phyloP scores from a whole-genome alignment of 345 rosid species.

The Hibiscus syriacus region DNA sequence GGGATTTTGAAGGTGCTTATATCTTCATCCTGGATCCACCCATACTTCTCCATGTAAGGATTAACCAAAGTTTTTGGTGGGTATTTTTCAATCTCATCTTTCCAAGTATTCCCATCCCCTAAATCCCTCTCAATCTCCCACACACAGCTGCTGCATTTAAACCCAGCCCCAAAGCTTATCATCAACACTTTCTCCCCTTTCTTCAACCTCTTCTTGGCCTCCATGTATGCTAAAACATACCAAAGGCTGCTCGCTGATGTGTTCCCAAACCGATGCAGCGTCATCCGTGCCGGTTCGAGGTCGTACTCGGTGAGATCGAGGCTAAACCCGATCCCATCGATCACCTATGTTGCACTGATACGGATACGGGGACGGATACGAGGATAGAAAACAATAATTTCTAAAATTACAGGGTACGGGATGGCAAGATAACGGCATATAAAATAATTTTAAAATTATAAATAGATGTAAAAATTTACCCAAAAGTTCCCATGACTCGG shows the following conservation, averaged over 20 bases:
- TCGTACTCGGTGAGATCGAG: slow-evolving; percentile 61
- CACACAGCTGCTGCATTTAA: slow-evolving; percentile 73
- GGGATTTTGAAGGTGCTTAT: slow-evolving; percentile 47
- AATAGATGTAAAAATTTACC: too few species aligned
- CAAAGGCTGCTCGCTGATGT: slow-evolving; percentile 89
- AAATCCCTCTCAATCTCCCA: slow-evolving; percentile 69
- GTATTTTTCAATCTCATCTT: slow-evolving; percentile 54
- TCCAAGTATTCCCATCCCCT: slow-evolving; percentile 43
- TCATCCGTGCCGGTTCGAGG: slow-evolving; percentile 91
- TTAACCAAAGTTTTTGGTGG: slow-evolving; percentile 64
- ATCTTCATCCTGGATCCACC: slow-evolving; percentile 84
- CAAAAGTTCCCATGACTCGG: too few species aligned
- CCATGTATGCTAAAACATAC: slow-evolving; percentile 93
- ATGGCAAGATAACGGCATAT: too few species aligned
- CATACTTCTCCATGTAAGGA: slow-evolving; percentile 79
- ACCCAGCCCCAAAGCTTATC: slow-evolving; percentile 77
- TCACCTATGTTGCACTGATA: too few species aligned
- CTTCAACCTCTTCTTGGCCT: slow-evolving; percentile 72
- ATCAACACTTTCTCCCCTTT: slow-evolving; percentile 70
- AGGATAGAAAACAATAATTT: too few species aligned
- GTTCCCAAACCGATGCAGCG: slow-evolving; percentile 89
- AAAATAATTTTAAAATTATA: too few species aligned
- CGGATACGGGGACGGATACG: too few species aligned
- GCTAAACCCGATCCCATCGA: slow-evolving; percentile 66
- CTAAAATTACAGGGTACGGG: too few species aligned